Percentiles rank a stretch among this genome's conserved stretches.
Evolutionary conservation across 2,329 filamentous ascomycete species (phyloP).

Genomic region (Rachicladosporium sp.): DNA sequence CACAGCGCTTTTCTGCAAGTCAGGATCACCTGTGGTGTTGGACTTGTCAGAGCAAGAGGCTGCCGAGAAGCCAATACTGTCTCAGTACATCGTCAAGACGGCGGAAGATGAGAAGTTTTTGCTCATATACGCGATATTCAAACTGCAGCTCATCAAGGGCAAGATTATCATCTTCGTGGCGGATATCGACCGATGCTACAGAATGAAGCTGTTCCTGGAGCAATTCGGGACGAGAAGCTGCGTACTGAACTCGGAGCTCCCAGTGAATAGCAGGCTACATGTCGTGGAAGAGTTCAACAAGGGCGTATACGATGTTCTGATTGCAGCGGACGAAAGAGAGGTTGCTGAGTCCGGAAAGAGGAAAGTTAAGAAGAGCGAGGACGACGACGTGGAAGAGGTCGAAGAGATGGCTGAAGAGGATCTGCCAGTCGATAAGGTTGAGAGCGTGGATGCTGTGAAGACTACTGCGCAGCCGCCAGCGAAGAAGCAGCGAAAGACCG

Average conservation of each 20-base stretch:
- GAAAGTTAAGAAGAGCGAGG: conserved; percentile 14
- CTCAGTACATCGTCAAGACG: conserved; percentile 81
- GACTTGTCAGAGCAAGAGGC: conserved; percentile 69
- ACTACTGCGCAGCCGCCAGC: conserved; percentile 9
- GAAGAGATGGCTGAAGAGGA: conserved; percentile 23
- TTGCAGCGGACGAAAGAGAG: conserved; percentile 86
- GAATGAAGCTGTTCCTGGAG: conserved; percentile 87
- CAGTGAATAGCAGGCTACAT: conserved; percentile 83
- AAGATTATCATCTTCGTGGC: conserved; percentile 78
- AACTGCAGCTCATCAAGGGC: conserved; percentile 83
- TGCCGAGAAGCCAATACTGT: conserved; percentile 48
- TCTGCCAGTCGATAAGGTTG: conserved; percentile 24
- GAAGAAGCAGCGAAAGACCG: conserved; percentile 44
- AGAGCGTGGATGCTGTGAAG: conserved; percentile 21
- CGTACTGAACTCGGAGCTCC: conserved; percentile 86
- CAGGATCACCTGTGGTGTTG: conserved; percentile 53
- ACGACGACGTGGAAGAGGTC: conserved; percentile 6
- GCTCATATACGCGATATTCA: conserved; percentile 86
- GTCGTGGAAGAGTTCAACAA: conserved; percentile 97
- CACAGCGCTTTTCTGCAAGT: conserved; percentile 72
- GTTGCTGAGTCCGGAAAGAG: conserved; percentile 44
- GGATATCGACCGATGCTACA: conserved; percentile 80
- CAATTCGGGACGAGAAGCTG: conserved; percentile 93
- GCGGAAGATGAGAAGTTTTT: conserved; percentile 97
- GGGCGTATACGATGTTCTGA: conserved; percentile 93